A percentile compares a stretch with the other conserved stretches of the same genome.
phyloP scores from a whole-genome alignment of 2,329 filamentous ascomycete species.

The Xylariaceae sp. region DNA sequence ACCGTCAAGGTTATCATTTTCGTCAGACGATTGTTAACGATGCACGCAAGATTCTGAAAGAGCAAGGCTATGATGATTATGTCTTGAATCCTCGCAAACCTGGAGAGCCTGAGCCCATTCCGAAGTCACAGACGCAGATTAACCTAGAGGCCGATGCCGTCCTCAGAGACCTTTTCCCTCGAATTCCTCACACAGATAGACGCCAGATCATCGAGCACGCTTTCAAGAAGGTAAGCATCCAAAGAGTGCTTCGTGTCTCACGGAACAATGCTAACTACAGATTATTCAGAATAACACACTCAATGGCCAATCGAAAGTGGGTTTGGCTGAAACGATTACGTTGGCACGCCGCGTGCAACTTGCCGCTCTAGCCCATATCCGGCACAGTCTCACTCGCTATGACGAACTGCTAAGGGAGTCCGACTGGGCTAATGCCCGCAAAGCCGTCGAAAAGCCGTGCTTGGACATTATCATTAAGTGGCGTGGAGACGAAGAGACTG shows the following conservation, averaged over 20 bases:
- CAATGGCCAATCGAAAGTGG: slow-evolving; percentile 56
- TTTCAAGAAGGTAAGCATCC: slow-evolving; percentile 56
- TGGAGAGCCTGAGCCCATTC: slow-evolving; percentile 55
- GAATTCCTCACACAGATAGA: slow-evolving; percentile 64
- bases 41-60: slow-evolving; percentile 36
- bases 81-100: slow-evolving; percentile 23
- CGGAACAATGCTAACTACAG: background rate
- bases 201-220: slow-evolving; percentile 61
- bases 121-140: slow-evolving; percentile 57
- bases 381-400: slow-evolving; percentile 65
- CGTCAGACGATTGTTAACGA: slow-evolving; percentile 58
- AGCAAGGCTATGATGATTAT: slow-evolving; percentile 27
- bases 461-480: slow-evolving; percentile 67
- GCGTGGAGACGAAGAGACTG: slow-evolving; percentile 68
- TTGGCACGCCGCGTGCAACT: slow-evolving; percentile 63
- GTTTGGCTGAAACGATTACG: slow-evolving; percentile 53
- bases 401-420: slow-evolving; percentile 59
- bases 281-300: slow-evolving; percentile 46
- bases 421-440: slow-evolving; percentile 58
- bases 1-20: slow-evolving; percentile 61
- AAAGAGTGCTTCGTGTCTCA: background rate
- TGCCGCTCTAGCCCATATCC: slow-evolving; percentile 64
- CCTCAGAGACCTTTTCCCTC: slow-evolving; percentile 61
- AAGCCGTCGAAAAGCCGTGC: slow-evolving; percentile 58
- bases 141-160: slow-evolving; percentile 61